Conservation (phyloP, 2,329 filamentous ascomycete species). For the Fusarium xyrophilum region DNA sequence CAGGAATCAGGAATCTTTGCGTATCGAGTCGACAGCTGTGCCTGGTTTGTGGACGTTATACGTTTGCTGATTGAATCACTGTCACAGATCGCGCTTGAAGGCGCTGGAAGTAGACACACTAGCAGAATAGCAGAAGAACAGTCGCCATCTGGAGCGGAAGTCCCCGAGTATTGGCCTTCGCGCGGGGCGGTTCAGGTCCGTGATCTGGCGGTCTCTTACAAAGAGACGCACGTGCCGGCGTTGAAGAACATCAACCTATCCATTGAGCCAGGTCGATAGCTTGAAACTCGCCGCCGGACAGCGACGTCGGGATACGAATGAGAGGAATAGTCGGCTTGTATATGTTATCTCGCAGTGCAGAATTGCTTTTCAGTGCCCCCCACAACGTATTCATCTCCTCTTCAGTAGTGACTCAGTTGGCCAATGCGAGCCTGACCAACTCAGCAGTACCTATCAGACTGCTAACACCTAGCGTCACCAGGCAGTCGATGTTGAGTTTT, state of each 20-base stretch:
- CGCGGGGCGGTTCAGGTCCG: background rate
- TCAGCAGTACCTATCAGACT: constrained; percentile 65
- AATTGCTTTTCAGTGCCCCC: constrained; percentile 35
- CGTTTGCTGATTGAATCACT: rapidly evolving
- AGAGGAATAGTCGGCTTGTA: constrained; percentile 41
- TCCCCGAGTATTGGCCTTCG: background rate
- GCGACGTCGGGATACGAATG: constrained; percentile 47
- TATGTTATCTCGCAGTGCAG: constrained; percentile 3
- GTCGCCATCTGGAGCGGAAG: rapidly evolving
- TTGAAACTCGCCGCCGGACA: constrained; percentile 49
- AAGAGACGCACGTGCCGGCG: background rate
- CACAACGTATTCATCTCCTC: constrained; percentile 50
- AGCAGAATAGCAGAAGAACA: background rate
- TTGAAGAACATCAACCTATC: background rate
- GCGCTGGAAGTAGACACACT: background rate
- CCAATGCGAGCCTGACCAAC: constrained; percentile 56
- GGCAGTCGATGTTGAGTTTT: constrained; percentile 51
- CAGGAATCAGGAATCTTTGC: too few species aligned
- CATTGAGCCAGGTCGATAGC: constrained; percentile 5
- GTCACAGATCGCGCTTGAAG: background rate
- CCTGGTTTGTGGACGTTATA: rapidly evolving
- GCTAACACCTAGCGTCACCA: constrained; percentile 62
- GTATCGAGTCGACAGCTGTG: rapidly evolving
- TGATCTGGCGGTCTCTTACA: background rate
- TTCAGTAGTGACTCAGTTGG: constrained; percentile 52